These are phyloP conservation scores for Maudiozyma bulderi DNA, from an alignment of 805 yeast genomes.

Conservation along the genomic window DNA sequence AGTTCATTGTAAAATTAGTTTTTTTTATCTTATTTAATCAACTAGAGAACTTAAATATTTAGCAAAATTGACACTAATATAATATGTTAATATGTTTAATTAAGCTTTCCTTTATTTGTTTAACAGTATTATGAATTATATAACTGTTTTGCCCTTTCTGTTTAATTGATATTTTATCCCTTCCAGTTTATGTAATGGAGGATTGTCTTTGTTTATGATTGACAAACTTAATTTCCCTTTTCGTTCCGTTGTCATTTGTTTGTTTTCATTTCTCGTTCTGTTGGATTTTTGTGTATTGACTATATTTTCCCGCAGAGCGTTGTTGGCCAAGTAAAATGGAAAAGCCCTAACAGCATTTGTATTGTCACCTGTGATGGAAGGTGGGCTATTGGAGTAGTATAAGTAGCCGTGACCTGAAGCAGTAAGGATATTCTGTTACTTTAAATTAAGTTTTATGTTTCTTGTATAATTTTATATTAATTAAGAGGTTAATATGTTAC, in stretches of 20 bases:
- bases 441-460: too few relatives aligned
- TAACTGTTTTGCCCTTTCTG: too few relatives aligned
- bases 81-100: not conserved
- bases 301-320: not conserved
- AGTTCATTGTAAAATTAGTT: slow-evolving; percentile 3
- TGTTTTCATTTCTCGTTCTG: not conserved
- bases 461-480: too few relatives aligned
- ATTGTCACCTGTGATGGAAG: too few relatives aligned
- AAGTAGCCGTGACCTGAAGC: too few relatives aligned
- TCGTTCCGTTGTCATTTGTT: not conserved
- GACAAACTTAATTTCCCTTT: not conserved
- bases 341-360: too few relatives aligned
- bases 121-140: not conserved
- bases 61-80: not conserved
- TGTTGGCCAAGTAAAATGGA: not conserved
- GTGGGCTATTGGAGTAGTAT: too few relatives aligned
- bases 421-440: too few relatives aligned
- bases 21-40: not conserved
- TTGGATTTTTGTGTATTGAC: not conserved
- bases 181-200: not conserved
- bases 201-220: not conserved
- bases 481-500: too few relatives aligned
- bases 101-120: not conserved
- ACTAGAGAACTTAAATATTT: not conserved
- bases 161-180: too few relatives aligned